These are phyloP conservation scores for Scytalidium lignicola DNA, from an alignment of 2,329 filamentous ascomycete species.

Conservation along the genomic window DNA sequence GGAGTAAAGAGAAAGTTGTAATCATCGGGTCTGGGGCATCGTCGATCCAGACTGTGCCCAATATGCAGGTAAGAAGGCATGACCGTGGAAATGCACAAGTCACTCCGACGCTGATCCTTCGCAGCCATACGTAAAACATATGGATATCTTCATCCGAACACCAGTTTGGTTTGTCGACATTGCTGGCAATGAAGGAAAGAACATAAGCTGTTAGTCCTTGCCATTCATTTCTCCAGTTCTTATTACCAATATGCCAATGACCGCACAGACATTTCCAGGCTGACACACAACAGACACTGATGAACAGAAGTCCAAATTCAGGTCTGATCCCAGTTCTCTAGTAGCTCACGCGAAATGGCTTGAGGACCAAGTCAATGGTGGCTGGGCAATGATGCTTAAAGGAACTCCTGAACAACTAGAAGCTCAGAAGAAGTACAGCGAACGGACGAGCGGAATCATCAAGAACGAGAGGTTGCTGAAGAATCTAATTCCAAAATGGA, in stretches of 20 bases:
- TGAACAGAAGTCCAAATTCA: constrained; percentile 31
- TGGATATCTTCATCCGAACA: neutral
- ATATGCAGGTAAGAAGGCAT: neutral
- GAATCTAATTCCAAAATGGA: no score
- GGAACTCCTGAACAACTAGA: no score
- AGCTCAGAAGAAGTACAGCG: no score
- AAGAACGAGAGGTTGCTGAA: no score
- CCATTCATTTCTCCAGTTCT: no score
- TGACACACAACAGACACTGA: no score
- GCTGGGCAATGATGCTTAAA: constrained; percentile 27
- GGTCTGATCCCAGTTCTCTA: constrained; percentile 28
- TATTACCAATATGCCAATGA: no score
- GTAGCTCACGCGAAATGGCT: neutral
- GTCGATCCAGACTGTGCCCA: neutral
- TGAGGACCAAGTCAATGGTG: constrained; percentile 35
- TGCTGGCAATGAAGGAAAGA: constrained; percentile 36
- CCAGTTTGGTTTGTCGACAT: constrained; percentile 23
- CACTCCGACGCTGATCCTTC: neutral
- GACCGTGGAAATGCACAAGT: no score
- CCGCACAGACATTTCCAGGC: no score
- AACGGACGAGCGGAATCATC: no score
- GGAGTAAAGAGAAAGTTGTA: neutral
- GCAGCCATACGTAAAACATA: neutral
- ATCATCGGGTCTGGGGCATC: neutral
- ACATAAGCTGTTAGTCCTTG: no score